A percentile compares a stretch with the other conserved stretches of the same genome.
These are phyloP conservation scores for Leccinum uliginosum DNA, from an alignment of 768 basidiomycete species.

Conservation along the genomic window DNA sequence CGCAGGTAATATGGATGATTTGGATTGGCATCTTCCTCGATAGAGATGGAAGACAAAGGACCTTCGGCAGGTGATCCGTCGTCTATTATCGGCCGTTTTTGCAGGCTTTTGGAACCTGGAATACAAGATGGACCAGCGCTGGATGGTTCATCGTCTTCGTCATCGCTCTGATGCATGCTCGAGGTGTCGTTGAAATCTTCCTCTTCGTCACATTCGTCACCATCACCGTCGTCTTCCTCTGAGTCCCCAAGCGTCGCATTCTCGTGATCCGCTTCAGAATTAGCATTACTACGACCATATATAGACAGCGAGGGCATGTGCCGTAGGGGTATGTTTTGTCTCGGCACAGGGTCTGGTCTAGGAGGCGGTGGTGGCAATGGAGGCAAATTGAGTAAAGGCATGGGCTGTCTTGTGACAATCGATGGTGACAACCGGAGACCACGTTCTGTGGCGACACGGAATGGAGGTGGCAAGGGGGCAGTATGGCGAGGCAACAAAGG, in stretches of 20 bases:
- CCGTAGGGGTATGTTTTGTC: constrained; percentile 34
- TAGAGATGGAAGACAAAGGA: constrained; percentile 2
- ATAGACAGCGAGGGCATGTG: constrained; percentile 54
- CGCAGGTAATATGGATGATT: constrained; percentile 3
- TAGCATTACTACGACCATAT: constrained; percentile 28
- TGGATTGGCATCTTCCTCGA: not conserved
- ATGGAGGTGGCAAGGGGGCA: constrained; percentile 18
- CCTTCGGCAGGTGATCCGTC: not conserved
- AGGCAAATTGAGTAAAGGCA: constrained; percentile 50
- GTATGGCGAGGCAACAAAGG: constrained; percentile 8
- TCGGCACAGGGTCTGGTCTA: constrained; percentile 8
- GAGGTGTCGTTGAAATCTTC: constrained; percentile 35
- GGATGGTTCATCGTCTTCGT: constrained; percentile 29
- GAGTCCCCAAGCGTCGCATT: constrained; percentile 22
- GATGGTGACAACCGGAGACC: constrained; percentile 43
- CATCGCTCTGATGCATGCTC: constrained; percentile 35
- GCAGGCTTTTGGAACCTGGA: constrained; percentile 2
- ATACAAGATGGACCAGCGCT: constrained; percentile 18
- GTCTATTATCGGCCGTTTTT: constrained; percentile 11
- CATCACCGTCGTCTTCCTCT: constrained; percentile 34
- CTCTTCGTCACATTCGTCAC: constrained; percentile 31
- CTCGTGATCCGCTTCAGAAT: constrained; percentile 21
- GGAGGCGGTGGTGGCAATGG: constrained; percentile 35
- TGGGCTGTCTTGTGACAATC: constrained; percentile 39
- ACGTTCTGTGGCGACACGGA: constrained; percentile 30